Evolutionary conservation across 305 asterid species (phyloP), one percentile per base, ranked within the genome.

Genomic region (Fraxinus latifolia): DNA sequence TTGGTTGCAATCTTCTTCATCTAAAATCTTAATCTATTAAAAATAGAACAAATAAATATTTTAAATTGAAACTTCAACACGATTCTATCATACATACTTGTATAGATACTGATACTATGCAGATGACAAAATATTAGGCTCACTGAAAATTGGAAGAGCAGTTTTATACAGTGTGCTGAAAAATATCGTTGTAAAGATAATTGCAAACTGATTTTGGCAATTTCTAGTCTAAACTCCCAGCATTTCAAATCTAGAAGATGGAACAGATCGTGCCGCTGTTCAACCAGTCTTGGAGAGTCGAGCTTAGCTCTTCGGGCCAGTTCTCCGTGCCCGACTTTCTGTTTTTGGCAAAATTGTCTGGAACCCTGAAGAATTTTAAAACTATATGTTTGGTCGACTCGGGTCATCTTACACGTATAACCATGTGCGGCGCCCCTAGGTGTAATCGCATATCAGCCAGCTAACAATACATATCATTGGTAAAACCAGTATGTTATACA

Each of bases 361-460:
- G 19, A 47, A 47, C 17, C 4, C 6, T 17, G 4, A 47, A 47
- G 1, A 44, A 47, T 39, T 47, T 47, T 3, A 47, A 47, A 44
- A 44, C 0, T 44, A 12, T 12, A 44, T 44, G n/a, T 47, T 47
- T 12, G 58, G 58, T 14, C 58, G 19, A 47, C 17, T 36, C 4
- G 0, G 17, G 58, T 6, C 58, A 15, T 12, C 6, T 12, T 47
- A 14, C 58, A 14, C 0, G 17, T 14, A 39, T 47, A 29, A 60
- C 83, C 86, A 83, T 79, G 86, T 83, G 42, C 42, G 42, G 42
- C 42, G 83, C 74, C 80, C 33, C 53, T 81, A 53, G 83, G 84
- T 85, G 79, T 77, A 78, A 76, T 84, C 74, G 47, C 79, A 77
- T 77, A 82, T 79, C 34, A 73, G 82, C 86, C 86, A 86, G 86